Evolutionary conservation across 2,329 filamentous ascomycete genomes (phyloP).

Genomic region (Stemphylium beticola): DNA sequence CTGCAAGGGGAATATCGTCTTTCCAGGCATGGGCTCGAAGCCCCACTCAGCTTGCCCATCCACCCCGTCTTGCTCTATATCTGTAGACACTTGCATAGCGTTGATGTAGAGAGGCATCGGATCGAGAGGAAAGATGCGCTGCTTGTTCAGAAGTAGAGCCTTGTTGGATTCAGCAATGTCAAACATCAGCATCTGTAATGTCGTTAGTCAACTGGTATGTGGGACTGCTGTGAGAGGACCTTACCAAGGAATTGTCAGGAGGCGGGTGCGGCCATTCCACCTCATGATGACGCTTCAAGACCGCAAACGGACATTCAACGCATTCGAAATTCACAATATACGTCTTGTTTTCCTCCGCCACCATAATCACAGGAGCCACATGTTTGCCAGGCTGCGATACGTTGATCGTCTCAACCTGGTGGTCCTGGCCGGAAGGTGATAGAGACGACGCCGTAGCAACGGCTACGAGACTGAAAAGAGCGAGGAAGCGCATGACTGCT

Average conservation of each 20-base stretch:
- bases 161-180: conserved; percentile 16
- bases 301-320: conserved; percentile 32
- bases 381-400: neutral
- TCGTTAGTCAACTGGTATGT: neutral
- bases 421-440: conserved; percentile 1
- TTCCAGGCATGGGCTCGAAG: conserved; percentile 15
- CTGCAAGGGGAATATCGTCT: conserved; percentile 28
- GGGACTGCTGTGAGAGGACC: neutral
- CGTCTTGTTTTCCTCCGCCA: conserved; percentile 26
- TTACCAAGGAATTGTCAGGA: conserved; percentile 34
- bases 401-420: neutral
- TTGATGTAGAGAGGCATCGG: conserved; percentile 29
- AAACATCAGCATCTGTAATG: conserved; percentile 32
- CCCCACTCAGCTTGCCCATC: conserved; percentile 10
- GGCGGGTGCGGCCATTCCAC: conserved; percentile 25
- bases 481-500: conserved; percentile 22
- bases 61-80: conserved; percentile 19
- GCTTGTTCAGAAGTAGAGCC: conserved; percentile 30
- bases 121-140: conserved; percentile 28
- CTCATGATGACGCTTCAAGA: conserved; percentile 9
- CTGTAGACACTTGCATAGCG: conserved; percentile 30
- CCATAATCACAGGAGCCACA: conserved; percentile 22
- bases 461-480: conserved; percentile 13
- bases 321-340: conserved; percentile 41
- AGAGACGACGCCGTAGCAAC: conserved; percentile 10